Percentiles rank a stretch among this genome's conserved stretches.
Conservation (phyloP, 305 asterid species). For the Fraxinus angustifolia region DNA sequence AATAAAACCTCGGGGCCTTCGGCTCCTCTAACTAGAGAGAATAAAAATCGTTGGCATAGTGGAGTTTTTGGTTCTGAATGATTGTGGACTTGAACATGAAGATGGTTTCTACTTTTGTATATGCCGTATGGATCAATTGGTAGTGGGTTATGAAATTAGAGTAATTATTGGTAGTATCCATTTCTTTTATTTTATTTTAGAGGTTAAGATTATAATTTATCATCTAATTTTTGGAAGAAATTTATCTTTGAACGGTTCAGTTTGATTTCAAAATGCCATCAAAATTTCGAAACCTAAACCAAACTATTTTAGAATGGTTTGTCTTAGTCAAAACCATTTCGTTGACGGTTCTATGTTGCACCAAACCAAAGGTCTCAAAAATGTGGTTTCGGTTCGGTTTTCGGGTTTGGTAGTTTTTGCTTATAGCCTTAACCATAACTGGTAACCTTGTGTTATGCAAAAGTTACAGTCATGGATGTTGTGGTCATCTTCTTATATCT, state of each 20-base stretch:
- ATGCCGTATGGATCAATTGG: too few relatives aligned
- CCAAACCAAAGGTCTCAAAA: not conserved
- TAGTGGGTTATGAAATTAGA: not conserved
- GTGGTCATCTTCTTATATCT: too few relatives aligned
- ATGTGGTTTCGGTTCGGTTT: not conserved
- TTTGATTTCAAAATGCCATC: not conserved
- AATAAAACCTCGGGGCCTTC: too few relatives aligned
- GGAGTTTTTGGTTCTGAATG: too few relatives aligned
- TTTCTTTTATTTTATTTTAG: too few relatives aligned
- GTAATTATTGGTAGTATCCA: not conserved
- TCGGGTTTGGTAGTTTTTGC: not conserved
- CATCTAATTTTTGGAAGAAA: not conserved
- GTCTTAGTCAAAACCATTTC: not conserved
- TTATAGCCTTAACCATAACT: not conserved
- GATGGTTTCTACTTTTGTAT: too few relatives aligned
- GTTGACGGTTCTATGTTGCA: too few relatives aligned
- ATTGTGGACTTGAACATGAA: too few relatives aligned
- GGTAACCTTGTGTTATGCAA: conserved; percentile 10
- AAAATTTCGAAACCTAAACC: not conserved
- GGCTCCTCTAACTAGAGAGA: too few relatives aligned
- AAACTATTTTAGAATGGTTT: not conserved
- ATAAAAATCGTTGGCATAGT: too few relatives aligned
- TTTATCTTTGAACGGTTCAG: not conserved
- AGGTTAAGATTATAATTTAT: not conserved
- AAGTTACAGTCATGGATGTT: not conserved